Conservation (phyloP, 345 rosid genomes). For the Excoecaria cochinchinensis region DNA sequence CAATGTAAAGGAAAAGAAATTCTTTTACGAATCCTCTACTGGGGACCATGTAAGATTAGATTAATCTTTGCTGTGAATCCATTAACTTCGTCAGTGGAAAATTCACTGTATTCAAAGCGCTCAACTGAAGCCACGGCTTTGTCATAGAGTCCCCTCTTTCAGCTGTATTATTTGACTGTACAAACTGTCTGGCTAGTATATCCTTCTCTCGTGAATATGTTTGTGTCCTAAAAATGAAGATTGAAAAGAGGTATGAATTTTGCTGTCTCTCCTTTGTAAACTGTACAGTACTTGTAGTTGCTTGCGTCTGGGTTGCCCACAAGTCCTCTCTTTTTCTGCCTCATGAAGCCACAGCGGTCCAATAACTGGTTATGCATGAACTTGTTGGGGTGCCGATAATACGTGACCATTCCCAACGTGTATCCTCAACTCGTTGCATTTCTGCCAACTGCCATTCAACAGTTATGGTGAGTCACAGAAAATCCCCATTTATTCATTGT, state of each 20-base stretch:
- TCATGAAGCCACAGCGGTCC: conserved; percentile 50
- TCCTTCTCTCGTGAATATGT: background rate
- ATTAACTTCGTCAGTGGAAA: background rate
- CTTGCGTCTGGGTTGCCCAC: background rate
- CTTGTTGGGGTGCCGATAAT: conserved; percentile 59
- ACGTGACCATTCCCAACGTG: conserved; percentile 54
- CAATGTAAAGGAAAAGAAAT: background rate
- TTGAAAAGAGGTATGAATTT: background rate
- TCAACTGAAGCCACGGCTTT: background rate
- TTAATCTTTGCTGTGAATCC: background rate
- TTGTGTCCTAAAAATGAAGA: background rate
- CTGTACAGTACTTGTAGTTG: conserved; percentile 17
- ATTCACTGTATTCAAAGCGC: background rate
- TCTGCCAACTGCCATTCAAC: conserved; percentile 52
- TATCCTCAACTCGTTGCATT: conserved; percentile 40
- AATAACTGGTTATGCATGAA: conserved; percentile 37
- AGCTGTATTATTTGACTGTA: background rate
- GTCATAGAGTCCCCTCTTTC: background rate
- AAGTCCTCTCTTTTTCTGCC: background rate
- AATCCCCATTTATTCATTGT: background rate
- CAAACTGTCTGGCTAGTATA: background rate
- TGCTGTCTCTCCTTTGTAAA: conserved; percentile 5
- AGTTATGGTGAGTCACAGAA: conserved; percentile 14
- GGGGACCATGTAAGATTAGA: background rate
- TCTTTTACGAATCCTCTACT: background rate